Evolutionary conservation across 225 moss, liverwort and hornwort genomes (phyloP).

Genomic region (Pseudoscleropodium purum): DNA sequence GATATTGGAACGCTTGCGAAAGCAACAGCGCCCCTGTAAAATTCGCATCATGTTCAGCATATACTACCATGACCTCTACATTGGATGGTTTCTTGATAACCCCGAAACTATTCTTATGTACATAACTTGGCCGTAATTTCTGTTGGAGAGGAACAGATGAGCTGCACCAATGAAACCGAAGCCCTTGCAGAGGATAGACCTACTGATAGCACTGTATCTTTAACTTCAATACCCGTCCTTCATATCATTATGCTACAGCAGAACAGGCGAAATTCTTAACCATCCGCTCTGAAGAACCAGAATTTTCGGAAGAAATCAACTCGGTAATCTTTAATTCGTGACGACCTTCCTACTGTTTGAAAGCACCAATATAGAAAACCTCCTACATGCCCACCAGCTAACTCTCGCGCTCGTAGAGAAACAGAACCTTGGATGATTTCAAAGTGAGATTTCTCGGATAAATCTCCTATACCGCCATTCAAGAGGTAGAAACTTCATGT

Average conservation of each 20-base stretch:
- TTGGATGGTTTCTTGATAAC: background rate
- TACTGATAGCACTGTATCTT: background rate
- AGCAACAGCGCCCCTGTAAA: background rate
- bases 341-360: background rate
- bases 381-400: background rate
- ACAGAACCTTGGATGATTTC: background rate
- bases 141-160: background rate
- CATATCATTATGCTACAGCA: background rate
- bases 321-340: background rate
- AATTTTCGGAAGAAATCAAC: background rate
- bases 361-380: background rate
- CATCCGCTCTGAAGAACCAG: background rate
- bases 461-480: background rate
- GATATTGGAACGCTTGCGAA: conserved; percentile 3
- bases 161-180: background rate
- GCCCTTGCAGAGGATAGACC: background rate
- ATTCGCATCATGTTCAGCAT: conserved; percentile 3
- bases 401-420: background rate
- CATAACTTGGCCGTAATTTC: background rate
- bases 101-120: background rate
- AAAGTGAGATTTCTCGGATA: background rate
- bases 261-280: background rate
- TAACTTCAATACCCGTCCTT: background rate
- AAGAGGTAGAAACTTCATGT: background rate
- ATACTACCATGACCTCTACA: background rate